Evolutionary conservation across 805 yeast genomes (phyloP).

Genomic region (Clavispora asparagi): DNA sequence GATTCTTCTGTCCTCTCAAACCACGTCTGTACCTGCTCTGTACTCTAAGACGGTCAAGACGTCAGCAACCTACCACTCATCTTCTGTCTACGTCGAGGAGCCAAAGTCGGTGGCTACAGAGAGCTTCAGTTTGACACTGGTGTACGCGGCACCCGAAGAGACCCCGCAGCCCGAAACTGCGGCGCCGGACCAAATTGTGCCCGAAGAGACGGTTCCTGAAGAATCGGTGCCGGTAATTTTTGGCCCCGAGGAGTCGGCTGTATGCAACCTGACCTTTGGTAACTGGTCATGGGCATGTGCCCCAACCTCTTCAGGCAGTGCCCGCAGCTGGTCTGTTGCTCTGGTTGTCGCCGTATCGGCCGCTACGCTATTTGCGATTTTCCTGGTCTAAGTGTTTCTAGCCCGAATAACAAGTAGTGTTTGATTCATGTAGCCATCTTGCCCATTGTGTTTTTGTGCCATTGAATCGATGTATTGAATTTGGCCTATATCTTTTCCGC

Average conservation of each 20-base stretch:
- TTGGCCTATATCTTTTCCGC: no score
- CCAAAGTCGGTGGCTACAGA: background rate
- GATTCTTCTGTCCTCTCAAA: no score
- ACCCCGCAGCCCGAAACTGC: background rate
- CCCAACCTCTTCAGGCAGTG: background rate
- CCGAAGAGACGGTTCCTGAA: background rate
- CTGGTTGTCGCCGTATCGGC: background rate
- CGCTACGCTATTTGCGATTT: background rate
- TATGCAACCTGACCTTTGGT: background rate
- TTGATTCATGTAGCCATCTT: background rate
- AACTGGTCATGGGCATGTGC: background rate
- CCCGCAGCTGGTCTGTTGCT: background rate
- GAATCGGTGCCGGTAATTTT: background rate
- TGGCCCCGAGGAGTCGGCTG: background rate
- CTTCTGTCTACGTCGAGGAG: background rate
- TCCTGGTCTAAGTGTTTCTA: background rate
- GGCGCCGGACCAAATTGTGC: background rate
- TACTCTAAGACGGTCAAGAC: no score
- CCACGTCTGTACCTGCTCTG: no score
- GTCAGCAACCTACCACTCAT: background rate
- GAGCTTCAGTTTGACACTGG: background rate
- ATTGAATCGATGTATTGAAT: no score
- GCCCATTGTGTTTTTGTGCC: no score
- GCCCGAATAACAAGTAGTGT: background rate
- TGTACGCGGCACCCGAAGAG: background rate